Percentiles rank a stretch among this genome's conserved stretches.
Conservation (phyloP, 768 basidiomycete genomes). For the Cubamyces sp. region DNA sequence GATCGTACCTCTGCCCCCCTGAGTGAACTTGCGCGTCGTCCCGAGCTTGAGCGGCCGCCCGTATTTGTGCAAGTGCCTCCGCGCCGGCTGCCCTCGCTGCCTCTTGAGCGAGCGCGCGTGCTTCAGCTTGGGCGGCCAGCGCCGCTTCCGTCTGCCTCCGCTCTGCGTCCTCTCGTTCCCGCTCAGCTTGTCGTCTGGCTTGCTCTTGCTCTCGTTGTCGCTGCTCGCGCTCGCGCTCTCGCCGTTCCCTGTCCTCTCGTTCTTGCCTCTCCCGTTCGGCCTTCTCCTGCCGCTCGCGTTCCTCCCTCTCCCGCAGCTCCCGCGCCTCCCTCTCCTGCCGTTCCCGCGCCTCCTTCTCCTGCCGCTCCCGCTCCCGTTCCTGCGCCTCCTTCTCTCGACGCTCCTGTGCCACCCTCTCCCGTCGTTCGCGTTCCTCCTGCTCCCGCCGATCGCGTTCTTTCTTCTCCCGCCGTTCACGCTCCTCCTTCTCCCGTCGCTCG, state of each 20-base stretch:
- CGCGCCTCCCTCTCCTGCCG: constrained; percentile 34
- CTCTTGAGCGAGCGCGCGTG: neutral
- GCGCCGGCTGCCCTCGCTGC: neutral
- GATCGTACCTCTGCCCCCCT: constrained; percentile 11
- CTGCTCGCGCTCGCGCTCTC: constrained; percentile 1
- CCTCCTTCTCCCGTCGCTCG: constrained; percentile 28
- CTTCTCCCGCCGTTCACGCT: constrained; percentile 34
- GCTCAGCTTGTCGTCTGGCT: constrained; percentile 21
- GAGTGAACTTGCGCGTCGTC: neutral
- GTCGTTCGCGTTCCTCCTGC: constrained; percentile 34
- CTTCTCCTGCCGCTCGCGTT: constrained; percentile 38
- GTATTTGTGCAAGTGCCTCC: neutral
- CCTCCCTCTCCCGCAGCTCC: constrained; percentile 40
- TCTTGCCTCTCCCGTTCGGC: constrained; percentile 39
- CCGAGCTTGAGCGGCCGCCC: neutral
- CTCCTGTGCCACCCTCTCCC: constrained; percentile 23
- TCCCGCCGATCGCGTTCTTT: constrained; percentile 40
- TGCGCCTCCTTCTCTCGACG: constrained; percentile 17
- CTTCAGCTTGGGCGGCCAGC: constrained; percentile 12
- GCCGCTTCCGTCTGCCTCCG: constrained; percentile 15
- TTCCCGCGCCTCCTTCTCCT: constrained; percentile 29
- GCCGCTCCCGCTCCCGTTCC: constrained; percentile 13
- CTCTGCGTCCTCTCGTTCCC: constrained; percentile 26
- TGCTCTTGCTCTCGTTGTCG: constrained; percentile 34
- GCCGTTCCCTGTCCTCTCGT: constrained; percentile 21